These are phyloP conservation scores for Elsinoe australis DNA, from an alignment of 2,329 filamentous ascomycete species.

Conservation along the genomic window DNA sequence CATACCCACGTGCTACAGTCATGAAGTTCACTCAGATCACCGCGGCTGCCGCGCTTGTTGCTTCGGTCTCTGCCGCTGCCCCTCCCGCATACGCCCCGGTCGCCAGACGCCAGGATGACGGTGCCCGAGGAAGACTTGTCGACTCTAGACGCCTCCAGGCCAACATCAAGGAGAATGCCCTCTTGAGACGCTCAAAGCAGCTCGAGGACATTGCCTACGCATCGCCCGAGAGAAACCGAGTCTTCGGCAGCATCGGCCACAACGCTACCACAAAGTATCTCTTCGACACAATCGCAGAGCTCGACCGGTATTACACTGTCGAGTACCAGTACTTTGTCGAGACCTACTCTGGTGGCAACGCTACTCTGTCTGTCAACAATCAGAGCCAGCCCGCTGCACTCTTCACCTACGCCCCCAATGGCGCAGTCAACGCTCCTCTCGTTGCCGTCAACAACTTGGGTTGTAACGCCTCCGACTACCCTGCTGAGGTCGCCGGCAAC, in stretches of 20 bases:
- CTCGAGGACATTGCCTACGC: constrained; percentile 5
- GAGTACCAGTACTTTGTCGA: constrained; percentile 37
- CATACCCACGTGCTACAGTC: neutral
- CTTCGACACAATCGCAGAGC: constrained; percentile 31
- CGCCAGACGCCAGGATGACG: constrained; percentile 8
- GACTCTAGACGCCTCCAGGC: constrained; percentile 13
- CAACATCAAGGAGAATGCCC: constrained; percentile 5
- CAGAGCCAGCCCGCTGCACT: constrained; percentile 50
- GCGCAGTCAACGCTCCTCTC: constrained; percentile 36
- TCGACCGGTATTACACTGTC: constrained; percentile 55
- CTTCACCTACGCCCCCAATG: constrained; percentile 24
- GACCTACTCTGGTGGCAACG: constrained; percentile 28
- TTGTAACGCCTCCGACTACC: constrained; percentile 58
- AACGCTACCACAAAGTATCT: constrained; percentile 28
- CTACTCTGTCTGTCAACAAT: constrained; percentile 39
- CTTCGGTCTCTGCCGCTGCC: constrained; percentile 5
- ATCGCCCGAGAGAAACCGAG: constrained; percentile 7
- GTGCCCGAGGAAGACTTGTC: constrained; percentile 6
- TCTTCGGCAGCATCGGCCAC: constrained; percentile 17
- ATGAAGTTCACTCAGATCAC: constrained; percentile 14
- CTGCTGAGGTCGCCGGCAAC: constrained; percentile 49
- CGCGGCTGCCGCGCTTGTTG: constrained; percentile 12
- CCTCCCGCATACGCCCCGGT: constrained; percentile 8
- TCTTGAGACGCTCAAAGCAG: constrained; percentile 7
- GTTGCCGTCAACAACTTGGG: constrained; percentile 54